Conservation (phyloP, 495 filamentous ascomycete genomes). For the Letharia columbiana region DNA sequence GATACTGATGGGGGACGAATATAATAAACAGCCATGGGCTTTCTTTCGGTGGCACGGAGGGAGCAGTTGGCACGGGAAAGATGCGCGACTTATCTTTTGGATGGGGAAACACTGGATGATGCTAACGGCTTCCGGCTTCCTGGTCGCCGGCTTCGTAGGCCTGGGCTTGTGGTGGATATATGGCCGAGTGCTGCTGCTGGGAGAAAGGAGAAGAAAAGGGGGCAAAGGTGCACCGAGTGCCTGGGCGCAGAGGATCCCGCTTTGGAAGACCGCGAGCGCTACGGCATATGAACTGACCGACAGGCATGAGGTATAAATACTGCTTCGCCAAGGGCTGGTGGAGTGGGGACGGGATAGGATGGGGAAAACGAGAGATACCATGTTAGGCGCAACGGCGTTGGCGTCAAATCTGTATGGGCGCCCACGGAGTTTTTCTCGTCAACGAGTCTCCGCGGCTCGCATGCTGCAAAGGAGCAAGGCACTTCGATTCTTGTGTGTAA, state of each 20-base stretch:
- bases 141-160: conserved; percentile 49
- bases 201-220: conserved; percentile 25
- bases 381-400: background rate
- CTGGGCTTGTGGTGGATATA: conserved; percentile 50
- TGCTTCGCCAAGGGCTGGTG: background rate
- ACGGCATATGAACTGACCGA: conserved; percentile 22
- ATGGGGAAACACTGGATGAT: conserved; percentile 70
- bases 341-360: background rate
- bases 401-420: background rate
- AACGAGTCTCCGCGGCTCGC: background rate
- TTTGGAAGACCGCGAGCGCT: conserved; percentile 7
- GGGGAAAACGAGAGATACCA: background rate
- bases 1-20: conserved; percentile 54
- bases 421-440: background rate
- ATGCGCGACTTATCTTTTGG: conserved; percentile 73
- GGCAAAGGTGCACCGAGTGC: conserved; percentile 8
- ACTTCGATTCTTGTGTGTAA: conserved; percentile 1
- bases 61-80: conserved; percentile 68
- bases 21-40: conserved; percentile 61
- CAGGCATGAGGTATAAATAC: conserved; percentile 23
- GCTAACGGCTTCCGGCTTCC: conserved; percentile 56
- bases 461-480: background rate
- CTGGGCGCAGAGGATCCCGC: conserved; percentile 17
- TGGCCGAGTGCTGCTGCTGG: conserved; percentile 40
- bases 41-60: conserved; percentile 71